Conservation (phyloP, 768 basidiomycete genomes). For the Holtermanniella nyarrowii region DNA sequence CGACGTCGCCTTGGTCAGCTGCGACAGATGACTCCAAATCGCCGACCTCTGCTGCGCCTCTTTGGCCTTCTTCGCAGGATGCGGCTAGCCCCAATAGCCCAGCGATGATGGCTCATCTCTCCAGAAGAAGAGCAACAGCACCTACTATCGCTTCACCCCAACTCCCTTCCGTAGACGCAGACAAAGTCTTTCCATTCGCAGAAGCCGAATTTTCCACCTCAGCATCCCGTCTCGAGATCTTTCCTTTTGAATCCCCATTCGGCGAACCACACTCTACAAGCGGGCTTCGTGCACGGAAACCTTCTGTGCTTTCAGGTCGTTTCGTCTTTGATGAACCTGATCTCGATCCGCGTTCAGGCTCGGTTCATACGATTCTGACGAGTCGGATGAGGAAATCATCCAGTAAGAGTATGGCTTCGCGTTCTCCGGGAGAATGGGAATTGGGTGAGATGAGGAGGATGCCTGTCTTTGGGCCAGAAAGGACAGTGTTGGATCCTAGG, state of each 20-base stretch:
- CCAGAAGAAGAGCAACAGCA: not conserved
- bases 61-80: not conserved
- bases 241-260: conserved; percentile 10
- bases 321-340: not conserved
- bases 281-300: not conserved
- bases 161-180: conserved; percentile 2
- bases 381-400: not conserved
- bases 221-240: conserved; percentile 7
- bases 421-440: not conserved
- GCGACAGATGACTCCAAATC: not conserved
- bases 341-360: not conserved
- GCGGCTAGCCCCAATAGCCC: too few relatives aligned
- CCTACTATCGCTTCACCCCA: not conserved
- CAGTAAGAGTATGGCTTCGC: not conserved
- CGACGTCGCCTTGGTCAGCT: not conserved
- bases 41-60: not conserved
- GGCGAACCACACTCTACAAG: not conserved
- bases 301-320: not conserved
- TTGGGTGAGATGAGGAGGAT: not conserved
- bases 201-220: conserved; percentile 3
- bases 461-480: conserved; percentile 27
- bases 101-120: not conserved
- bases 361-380: not conserved
- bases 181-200: conserved; percentile 21
- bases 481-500: conserved; percentile 26